phyloP scores from a whole-genome alignment of 2,329 filamentous ascomycete genomes.

The Didymella arachidicola region DNA sequence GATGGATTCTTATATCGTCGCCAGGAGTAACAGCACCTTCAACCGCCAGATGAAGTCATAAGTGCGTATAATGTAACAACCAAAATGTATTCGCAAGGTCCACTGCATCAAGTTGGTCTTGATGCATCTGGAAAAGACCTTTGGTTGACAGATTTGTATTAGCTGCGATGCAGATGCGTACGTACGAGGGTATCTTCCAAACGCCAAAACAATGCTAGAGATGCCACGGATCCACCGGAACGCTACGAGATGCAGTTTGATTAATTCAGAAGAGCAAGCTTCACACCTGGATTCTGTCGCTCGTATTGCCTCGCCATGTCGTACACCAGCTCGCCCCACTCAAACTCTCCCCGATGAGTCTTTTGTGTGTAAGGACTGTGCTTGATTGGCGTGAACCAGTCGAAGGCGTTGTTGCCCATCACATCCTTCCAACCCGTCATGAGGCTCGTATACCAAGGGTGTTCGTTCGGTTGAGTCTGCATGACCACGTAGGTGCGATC shows the following conservation, averaged over 20 bases:
- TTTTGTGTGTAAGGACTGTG: conserved; percentile 79
- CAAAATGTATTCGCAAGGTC: not conserved
- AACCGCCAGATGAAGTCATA: not conserved
- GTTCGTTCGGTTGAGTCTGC: conserved; percentile 74
- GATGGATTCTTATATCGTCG: not conserved
- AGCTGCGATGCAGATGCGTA: conserved; percentile 13
- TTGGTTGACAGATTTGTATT: conserved; percentile 3
- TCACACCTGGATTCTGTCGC: conserved; percentile 30
- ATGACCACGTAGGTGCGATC: conserved; percentile 80
- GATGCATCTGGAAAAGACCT: not conserved
- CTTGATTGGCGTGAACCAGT: conserved; percentile 83
- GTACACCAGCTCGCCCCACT: conserved; percentile 67
- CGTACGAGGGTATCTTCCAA: conserved; percentile 33
- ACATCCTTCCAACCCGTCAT: conserved; percentile 77
- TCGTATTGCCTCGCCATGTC: conserved; percentile 42
- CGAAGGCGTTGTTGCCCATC: conserved; percentile 74
- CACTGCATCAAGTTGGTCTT: not conserved
- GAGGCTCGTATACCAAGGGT: conserved; percentile 81
- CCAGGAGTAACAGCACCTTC: not conserved
- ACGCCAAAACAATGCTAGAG: conserved; percentile 27
- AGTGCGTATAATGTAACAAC: no score
- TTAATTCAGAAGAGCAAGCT: conserved; percentile 30
- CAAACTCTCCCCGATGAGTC: conserved; percentile 71
- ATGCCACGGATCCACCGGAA: conserved; percentile 2
- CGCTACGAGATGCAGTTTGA: not conserved